Conservation (phyloP, 441 rosid genomes). For the Capsella rubella region DNA sequence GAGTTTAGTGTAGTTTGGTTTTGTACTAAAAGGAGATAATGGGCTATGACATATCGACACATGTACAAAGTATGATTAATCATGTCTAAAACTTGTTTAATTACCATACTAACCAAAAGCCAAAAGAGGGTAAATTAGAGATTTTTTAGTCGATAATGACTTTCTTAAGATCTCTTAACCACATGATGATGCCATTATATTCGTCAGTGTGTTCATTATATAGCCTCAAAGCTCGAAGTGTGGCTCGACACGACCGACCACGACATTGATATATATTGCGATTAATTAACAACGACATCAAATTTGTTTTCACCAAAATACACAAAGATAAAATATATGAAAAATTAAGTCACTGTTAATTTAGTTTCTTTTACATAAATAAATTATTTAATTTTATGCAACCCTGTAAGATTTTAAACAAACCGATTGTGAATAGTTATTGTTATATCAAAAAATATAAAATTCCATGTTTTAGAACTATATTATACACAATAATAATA, state of each 20-base stretch:
- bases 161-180: slow-evolving; percentile 2
- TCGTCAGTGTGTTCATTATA: slow-evolving; percentile 3
- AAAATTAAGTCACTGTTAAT: neutral
- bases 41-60: slow-evolving; percentile 38
- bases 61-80: slow-evolving; percentile 37
- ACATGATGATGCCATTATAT: slow-evolving; percentile 26
- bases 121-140: slow-evolving; percentile 10
- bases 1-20: slow-evolving; percentile 36
- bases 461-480: no score
- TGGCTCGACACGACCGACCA: slow-evolving; percentile 40
- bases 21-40: slow-evolving; percentile 28
- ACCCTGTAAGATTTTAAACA: no score
- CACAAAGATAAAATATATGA: neutral
- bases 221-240: slow-evolving; percentile 32
- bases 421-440: no score
- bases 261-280: slow-evolving; percentile 15
- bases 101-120: slow-evolving; percentile 36
- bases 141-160: slow-evolving; percentile 34
- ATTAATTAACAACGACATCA: slow-evolving; percentile 20
- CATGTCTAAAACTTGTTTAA: slow-evolving; percentile 41
- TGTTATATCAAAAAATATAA: no score
- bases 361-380: no score
- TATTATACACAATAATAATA: no score
- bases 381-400: no score
- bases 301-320: neutral